A percentile compares a stretch with the other conserved stretches of the same genome.
Conservation (phyloP, 164 flowering plant genomes). For the Tinospora cordifolia region DNA sequence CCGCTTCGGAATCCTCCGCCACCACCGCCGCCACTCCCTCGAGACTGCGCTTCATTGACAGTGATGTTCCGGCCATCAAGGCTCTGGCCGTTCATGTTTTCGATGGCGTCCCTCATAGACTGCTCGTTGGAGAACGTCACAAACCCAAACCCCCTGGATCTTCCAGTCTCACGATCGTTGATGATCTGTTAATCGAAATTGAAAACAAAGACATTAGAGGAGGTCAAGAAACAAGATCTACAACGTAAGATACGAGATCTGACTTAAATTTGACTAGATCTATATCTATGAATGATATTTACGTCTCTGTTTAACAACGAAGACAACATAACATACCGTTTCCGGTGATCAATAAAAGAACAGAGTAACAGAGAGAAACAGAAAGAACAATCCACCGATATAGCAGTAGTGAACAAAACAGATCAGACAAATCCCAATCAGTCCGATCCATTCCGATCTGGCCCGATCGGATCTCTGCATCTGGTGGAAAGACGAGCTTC, state of each 20-base stretch:
- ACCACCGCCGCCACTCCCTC: slow-evolving; percentile 14
- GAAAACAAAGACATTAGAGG: not conserved
- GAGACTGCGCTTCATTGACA: slow-evolving; percentile 20
- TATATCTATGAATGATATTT: not conserved
- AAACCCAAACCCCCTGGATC: slow-evolving; percentile 20
- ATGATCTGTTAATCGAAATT: slow-evolving; percentile 8
- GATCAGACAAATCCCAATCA: slow-evolving; percentile 9
- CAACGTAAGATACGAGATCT: not conserved
- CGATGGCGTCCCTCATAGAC: slow-evolving; percentile 20
- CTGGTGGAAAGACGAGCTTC: slow-evolving; percentile 8
- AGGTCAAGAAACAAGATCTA: not conserved
- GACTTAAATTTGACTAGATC: slow-evolving; percentile 2
- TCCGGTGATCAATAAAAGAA: slow-evolving; percentile 10
- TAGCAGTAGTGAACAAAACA: slow-evolving; percentile 10
- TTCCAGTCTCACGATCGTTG: slow-evolving; percentile 18
- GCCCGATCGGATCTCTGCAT: not conserved
- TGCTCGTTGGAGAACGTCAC: slow-evolving; percentile 16
- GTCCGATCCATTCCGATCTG: slow-evolving; percentile 13
- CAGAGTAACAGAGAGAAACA: slow-evolving; percentile 8
- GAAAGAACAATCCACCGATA: slow-evolving; percentile 1
- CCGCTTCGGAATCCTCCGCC: slow-evolving; percentile 10
- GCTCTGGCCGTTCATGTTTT: slow-evolving; percentile 20
- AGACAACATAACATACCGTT: slow-evolving; percentile 19
- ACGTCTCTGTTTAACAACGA: slow-evolving; percentile 4
- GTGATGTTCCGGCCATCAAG: slow-evolving; percentile 21